These are phyloP conservation scores for Gossypium laxum DNA, from an alignment of 441 rosid genomes.

Conservation along the genomic window DNA sequence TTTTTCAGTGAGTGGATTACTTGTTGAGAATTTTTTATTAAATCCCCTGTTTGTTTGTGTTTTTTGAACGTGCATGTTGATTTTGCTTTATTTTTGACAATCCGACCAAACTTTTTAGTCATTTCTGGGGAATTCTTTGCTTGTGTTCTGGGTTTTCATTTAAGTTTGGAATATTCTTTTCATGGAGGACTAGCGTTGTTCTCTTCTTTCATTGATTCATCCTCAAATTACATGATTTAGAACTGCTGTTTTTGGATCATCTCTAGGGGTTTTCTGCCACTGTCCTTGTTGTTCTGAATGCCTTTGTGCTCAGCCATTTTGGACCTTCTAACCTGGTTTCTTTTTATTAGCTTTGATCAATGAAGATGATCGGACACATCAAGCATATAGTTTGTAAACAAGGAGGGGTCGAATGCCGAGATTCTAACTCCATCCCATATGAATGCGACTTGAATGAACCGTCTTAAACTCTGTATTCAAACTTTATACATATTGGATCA, in stretches of 20 bases:
- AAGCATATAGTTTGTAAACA: background rate
- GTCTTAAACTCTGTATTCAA: too few species aligned
- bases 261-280: slow-evolving; percentile 4
- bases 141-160: slow-evolving; percentile 27
- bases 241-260: slow-evolving; percentile 10
- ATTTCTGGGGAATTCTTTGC: slow-evolving; percentile 19
- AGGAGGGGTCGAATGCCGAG: background rate
- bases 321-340: slow-evolving; percentile 16
- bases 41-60: slow-evolving; percentile 25
- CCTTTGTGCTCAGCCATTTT: slow-evolving; percentile 14
- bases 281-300: background rate
- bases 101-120: too few species aligned
- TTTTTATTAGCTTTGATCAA: slow-evolving; percentile 4
- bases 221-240: slow-evolving; percentile 9
- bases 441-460: too few species aligned
- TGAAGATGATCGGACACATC: background rate
- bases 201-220: slow-evolving; percentile 28
- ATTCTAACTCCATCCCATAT: background rate
- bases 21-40: background rate
- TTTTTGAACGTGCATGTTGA: slow-evolving; percentile 23
- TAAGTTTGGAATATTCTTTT: slow-evolving; percentile 37
- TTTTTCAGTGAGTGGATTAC: slow-evolving; percentile 10
- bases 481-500: too few species aligned
- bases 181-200: slow-evolving; percentile 39
- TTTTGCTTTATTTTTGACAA: slow-evolving; percentile 16